phyloP scores from a whole-genome alignment of 1,284 basidiomycete genomes.

The Waitea zeae region DNA sequence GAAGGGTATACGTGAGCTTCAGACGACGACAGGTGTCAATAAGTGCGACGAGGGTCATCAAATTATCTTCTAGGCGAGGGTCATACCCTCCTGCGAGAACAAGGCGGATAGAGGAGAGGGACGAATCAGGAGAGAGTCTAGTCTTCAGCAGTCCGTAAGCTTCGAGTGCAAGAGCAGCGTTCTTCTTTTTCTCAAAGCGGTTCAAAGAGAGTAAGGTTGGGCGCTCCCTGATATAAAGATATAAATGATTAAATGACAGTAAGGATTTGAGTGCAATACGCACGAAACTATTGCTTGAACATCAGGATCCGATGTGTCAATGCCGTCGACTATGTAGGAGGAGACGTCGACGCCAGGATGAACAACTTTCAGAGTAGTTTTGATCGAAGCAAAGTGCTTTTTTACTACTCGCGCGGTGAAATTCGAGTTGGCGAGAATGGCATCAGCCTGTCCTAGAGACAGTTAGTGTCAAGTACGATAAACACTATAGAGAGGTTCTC shows the following conservation, averaged over 20 bases:
- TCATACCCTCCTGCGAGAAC: conserved; percentile 78
- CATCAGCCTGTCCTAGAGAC: conserved; percentile 61
- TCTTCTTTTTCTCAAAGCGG: conserved; percentile 95
- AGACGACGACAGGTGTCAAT: conserved; percentile 33
- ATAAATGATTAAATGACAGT: conserved; percentile 2
- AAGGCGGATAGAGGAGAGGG: conserved; percentile 27
- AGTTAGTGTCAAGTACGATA: background rate
- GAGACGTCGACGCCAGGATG: conserved; percentile 85
- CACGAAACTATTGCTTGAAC: conserved; percentile 50
- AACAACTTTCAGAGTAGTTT: conserved; percentile 51
- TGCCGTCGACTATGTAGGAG: conserved; percentile 40
- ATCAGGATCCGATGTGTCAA: conserved; percentile 26
- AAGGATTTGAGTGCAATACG: conserved; percentile 13
- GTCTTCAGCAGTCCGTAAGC: conserved; percentile 45
- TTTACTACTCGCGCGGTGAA: conserved; percentile 78
- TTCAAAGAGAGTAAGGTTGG: conserved; percentile 84
- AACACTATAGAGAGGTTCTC: conserved; percentile 13
- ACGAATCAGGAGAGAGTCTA: conserved; percentile 5
- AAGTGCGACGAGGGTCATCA: conserved; percentile 40
- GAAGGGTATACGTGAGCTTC: conserved; percentile 36
- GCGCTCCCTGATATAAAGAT: conserved; percentile 26
- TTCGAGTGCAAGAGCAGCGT: conserved; percentile 65
- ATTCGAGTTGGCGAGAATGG: conserved; percentile 82
- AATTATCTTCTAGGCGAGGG: conserved; percentile 51
- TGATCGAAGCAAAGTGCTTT: conserved; percentile 59